Evolutionary conservation across 1,139 yeast genomes (phyloP).

Genomic region (Hanseniaspora uvarum): DNA sequence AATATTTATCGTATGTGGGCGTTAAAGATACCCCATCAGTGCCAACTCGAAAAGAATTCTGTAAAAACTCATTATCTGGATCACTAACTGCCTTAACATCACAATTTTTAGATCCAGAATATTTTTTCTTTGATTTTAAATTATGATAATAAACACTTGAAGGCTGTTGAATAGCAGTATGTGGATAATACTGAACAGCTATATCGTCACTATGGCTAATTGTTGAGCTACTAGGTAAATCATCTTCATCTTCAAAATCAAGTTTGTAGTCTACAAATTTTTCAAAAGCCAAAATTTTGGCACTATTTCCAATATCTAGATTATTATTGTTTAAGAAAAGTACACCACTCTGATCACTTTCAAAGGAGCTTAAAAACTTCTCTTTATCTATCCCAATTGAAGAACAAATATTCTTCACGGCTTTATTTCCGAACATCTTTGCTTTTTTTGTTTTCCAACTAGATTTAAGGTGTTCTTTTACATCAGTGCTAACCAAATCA

Average conservation of each 20-base stretch:
- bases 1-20: not conserved
- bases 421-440: not conserved
- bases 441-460: not conserved
- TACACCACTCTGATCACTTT: constrained; percentile 27
- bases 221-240: not conserved
- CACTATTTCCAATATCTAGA: not conserved
- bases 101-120: not conserved
- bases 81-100: not conserved
- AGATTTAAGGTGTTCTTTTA: not conserved
- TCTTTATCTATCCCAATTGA: not conserved
- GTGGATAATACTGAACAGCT: constrained; percentile 9
- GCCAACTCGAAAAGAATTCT: not conserved
- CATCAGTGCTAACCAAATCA: not conserved
- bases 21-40: not conserved
- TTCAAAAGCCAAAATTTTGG: not conserved
- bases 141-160: constrained; percentile 2
- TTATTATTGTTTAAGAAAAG: constrained; percentile 18
- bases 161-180: constrained; percentile 13
- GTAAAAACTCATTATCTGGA: not conserved
- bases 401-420: not conserved
- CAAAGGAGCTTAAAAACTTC: constrained; percentile 23
- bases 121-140: not conserved
- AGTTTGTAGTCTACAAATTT: not conserved
- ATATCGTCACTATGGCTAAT: constrained; percentile 3
- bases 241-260: not conserved